A percentile compares a stretch with the other conserved stretches of the same genome.
phyloP scores from a whole-genome alignment of 495 filamentous ascomycete genomes.

The Geoglossum glabrum region DNA sequence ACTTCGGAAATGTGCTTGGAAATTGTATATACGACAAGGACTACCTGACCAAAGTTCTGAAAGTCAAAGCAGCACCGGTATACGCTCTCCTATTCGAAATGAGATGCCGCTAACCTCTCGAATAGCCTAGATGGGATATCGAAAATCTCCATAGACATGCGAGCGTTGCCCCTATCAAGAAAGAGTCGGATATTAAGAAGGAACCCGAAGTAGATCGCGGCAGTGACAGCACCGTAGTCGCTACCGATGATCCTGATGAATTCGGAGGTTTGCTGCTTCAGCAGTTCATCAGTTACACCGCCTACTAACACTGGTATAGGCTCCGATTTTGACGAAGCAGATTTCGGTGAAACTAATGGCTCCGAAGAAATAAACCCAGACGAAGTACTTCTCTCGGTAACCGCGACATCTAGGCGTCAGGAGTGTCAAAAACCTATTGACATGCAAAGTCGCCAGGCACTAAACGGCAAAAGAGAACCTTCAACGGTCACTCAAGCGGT shows the following conservation, averaged over 20 bases:
- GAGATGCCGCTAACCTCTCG: constrained; percentile 1
- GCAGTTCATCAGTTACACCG: background rate
- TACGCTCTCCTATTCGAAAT: background rate
- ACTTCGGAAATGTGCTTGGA: constrained; percentile 87
- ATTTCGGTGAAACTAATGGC: constrained; percentile 25
- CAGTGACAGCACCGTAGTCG: constrained; percentile 12
- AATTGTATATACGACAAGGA: constrained; percentile 97
- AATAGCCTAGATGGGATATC: constrained; percentile 46
- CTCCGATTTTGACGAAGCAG: constrained; percentile 5
- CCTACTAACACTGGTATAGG: constrained; percentile 3
- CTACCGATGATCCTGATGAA: constrained; percentile 27
- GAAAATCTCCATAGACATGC: constrained; percentile 63
- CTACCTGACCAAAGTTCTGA: constrained; percentile 66
- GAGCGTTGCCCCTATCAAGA: constrained; percentile 39
- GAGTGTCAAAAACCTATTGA: background rate
- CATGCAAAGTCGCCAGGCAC: background rate
- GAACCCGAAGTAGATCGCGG: constrained; percentile 7
- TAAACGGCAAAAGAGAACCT: background rate
- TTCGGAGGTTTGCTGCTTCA: constrained; percentile 39
- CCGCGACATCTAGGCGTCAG: background rate
- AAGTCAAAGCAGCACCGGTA: constrained; percentile 49
- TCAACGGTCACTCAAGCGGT: background rate
- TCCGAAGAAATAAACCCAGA: constrained; percentile 35
- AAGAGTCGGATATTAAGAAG: constrained; percentile 17
- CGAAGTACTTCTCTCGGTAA: constrained; percentile 23